Evolutionary conservation across 164 flowering plant species (phyloP).

Genomic region (Santalum album): DNA sequence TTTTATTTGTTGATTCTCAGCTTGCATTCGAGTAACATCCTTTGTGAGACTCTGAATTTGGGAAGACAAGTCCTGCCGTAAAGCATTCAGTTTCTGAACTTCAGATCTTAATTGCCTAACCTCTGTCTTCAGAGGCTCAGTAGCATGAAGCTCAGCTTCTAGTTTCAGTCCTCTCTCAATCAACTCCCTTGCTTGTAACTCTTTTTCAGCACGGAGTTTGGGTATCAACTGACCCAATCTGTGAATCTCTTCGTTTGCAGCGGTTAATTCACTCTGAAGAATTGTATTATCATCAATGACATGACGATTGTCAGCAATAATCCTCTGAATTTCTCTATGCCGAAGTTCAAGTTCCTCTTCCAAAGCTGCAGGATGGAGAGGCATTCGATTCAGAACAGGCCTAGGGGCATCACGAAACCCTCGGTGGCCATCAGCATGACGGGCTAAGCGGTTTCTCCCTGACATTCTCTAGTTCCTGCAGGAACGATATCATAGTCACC

Average conservation of each 20-base stretch:
- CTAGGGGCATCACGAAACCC: conserved; percentile 33
- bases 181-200: conserved; percentile 41
- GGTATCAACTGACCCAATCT: conserved; percentile 38
- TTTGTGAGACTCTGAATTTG: conserved; percentile 42
- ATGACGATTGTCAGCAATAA: conserved; percentile 42
- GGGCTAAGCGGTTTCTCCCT: conserved; percentile 46
- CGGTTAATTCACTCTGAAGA: conserved; percentile 44
- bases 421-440: conserved; percentile 28
- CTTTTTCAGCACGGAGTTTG: conserved; percentile 49
- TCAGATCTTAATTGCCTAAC: conserved; percentile 47
- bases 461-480: conserved; percentile 40
- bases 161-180: conserved; percentile 54
- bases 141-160: conserved; percentile 53
- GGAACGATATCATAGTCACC: conserved; percentile 8
- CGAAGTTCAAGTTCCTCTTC: conserved; percentile 64
- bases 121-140: conserved; percentile 48
- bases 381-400: too few relatives aligned
- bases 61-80: conserved; percentile 40
- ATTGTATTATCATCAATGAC: conserved; percentile 42
- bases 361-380: conserved; percentile 38
- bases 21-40: conserved; percentile 30
- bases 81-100: conserved; percentile 33
- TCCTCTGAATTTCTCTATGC: conserved; percentile 41
- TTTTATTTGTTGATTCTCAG: conserved; percentile 50
- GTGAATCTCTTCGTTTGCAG: conserved; percentile 50